Percentiles rank a stretch among this genome's conserved stretches.
These are phyloP conservation scores for Daldinia loculata DNA, from an alignment of 495 filamentous ascomycete genomes.

Conservation along the genomic window DNA sequence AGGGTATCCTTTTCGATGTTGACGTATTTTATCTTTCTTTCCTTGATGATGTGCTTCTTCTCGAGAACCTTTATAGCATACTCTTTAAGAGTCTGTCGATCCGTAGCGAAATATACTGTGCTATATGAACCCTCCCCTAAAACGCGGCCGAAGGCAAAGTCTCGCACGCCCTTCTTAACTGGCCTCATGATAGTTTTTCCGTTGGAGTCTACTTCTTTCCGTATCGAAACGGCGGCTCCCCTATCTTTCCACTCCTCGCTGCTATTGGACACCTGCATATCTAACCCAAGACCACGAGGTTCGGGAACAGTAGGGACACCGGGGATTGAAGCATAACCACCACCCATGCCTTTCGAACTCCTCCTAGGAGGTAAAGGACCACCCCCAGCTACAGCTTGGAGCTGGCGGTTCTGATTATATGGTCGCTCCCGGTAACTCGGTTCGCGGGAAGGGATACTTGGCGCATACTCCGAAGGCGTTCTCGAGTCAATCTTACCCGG, in stretches of 20 bases:
- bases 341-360: slow-evolving; percentile 70
- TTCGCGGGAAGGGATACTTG: slow-evolving; percentile 73
- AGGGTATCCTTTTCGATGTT: slow-evolving; percentile 99
- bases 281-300: slow-evolving; percentile 64
- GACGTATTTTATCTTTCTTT: slow-evolving; percentile 99
- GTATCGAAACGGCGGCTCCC: slow-evolving; percentile 81
- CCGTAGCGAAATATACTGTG: slow-evolving; percentile 93
- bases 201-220: slow-evolving; percentile 82
- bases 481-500: slow-evolving; percentile 68
- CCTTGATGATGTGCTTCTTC: slow-evolving; percentile 99
- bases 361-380: slow-evolving; percentile 70
- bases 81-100: slow-evolving; percentile 93
- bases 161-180: slow-evolving; percentile 96
- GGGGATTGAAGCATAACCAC: slow-evolving; percentile 56
- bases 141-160: slow-evolving; percentile 92
- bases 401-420: slow-evolving; percentile 65
- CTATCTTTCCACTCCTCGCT: slow-evolving; percentile 96
- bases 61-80: slow-evolving; percentile 99
- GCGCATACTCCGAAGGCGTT: slow-evolving; percentile 66
- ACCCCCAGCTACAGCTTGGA: slow-evolving; percentile 60
- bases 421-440: slow-evolving; percentile 73
- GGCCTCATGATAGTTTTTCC: slow-evolving; percentile 81
- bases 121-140: slow-evolving; percentile 98
- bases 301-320: slow-evolving; percentile 49
- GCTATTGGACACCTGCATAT: slow-evolving; percentile 71